Conservation (phyloP, 2,329 filamentous ascomycete genomes). For the Neonectria hederae region DNA sequence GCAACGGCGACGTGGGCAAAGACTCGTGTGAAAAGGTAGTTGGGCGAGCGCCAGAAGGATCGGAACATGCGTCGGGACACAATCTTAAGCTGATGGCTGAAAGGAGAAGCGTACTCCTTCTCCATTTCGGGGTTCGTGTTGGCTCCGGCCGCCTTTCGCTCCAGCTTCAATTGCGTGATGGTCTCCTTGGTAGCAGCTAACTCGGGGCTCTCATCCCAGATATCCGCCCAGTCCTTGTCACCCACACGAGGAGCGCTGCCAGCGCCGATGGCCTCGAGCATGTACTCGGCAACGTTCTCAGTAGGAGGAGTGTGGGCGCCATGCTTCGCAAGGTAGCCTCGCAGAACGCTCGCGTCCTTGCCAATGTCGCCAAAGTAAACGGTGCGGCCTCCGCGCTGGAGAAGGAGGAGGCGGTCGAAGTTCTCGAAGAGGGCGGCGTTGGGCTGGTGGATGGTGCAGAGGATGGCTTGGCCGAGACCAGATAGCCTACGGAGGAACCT, state of each 20-base stretch:
- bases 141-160: slow-evolving; percentile 56
- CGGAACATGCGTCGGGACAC: slow-evolving; percentile 79
- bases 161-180: slow-evolving; percentile 72
- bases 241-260: slow-evolving; percentile 78
- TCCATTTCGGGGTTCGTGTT: slow-evolving; percentile 64
- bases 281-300: slow-evolving; percentile 77
- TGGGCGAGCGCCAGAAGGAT: slow-evolving; percentile 85
- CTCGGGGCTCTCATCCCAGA: slow-evolving; percentile 80
- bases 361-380: slow-evolving; percentile 91
- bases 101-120: slow-evolving; percentile 83
- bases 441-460: slow-evolving; percentile 92
- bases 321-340: slow-evolving; percentile 68
- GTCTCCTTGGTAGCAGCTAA: slow-evolving; percentile 71
- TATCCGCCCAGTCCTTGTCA: slow-evolving; percentile 79
- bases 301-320: slow-evolving; percentile 67
- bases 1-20: slow-evolving; percentile 87
- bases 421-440: slow-evolving; percentile 88
- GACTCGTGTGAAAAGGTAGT: slow-evolving; percentile 88
- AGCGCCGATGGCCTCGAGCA: slow-evolving; percentile 86
- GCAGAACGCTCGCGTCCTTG: slow-evolving; percentile 74
- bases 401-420: slow-evolving; percentile 83
- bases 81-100: slow-evolving; percentile 80
- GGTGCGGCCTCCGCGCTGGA: slow-evolving; percentile 80
- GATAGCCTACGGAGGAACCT: slow-evolving; percentile 81
- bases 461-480: slow-evolving; percentile 83